Base-by-base conservation (phyloP, 139 green algal genomes). In the Micromonas pusilla region DNA sequence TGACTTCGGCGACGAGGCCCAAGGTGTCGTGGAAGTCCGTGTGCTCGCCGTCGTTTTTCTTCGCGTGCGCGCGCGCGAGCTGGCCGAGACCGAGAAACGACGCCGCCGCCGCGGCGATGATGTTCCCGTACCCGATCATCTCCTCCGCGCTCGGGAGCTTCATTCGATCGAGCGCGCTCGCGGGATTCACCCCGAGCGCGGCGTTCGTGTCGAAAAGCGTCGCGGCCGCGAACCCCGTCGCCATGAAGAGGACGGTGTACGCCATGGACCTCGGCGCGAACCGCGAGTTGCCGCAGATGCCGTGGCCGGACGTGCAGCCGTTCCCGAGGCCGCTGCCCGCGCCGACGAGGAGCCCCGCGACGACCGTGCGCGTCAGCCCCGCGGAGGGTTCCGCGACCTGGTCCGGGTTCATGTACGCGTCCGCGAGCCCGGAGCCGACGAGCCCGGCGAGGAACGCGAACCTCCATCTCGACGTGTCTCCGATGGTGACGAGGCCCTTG, bases 291-390 rank as follows among this genome's bases (percentile, higher is more conserved):
- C 89, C 89, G 53, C 82, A 90, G 70, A 93, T 88, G 72, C 91
- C 91, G 66, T 96, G 91, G 5, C 91, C 91, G 25, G 65, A 85
- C n/a, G 90, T 95, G 86, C 91, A 96, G 34, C 91, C 90, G 82
- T 90, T 92, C 57, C 91, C 91, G 28, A 95, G 62, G 20, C 30
- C 33, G 1, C 72, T 63, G 25, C 79, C 79, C 28, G 63, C 33
- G 45, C 79, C 79, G 33, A 79, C 72, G 19, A 83, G 54, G 2
- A 79, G 4, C 3, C 72, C 73, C 23, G 72, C 72, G 39, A 76
- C 30, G 39, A 79, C 72, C 4, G 38, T 30, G 0, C 37, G 36
- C 37, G 37, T 21, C 19, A 39, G 25, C 20, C 68, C 25, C 25
- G 19, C 37, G 26, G 20, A 38, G 26, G 38, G 20, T 33, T 32